Conservation (phyloP, 306 rosid species). For the Acmispon strigosus region DNA sequence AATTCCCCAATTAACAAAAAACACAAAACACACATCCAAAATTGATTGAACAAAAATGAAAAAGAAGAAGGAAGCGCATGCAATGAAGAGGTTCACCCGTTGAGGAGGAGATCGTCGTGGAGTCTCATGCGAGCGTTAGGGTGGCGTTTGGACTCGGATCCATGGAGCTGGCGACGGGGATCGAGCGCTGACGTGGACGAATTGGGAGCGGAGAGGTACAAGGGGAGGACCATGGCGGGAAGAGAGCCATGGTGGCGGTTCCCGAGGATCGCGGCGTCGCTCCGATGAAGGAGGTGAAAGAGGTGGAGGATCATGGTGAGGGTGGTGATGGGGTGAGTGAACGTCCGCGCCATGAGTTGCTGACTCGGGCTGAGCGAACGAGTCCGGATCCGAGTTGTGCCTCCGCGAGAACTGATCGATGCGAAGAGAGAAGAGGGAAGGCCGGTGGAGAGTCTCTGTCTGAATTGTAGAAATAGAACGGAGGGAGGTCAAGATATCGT, state of each 20-base stretch:
- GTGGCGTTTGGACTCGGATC: conserved; percentile 45
- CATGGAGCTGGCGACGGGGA: conserved; percentile 60
- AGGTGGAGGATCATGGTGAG: conserved; percentile 12
- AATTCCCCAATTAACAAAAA: background rate
- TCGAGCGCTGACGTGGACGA: conserved; percentile 28
- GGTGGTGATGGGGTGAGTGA: conserved; percentile 18
- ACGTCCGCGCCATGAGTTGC: conserved; percentile 40
- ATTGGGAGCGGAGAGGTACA: conserved; percentile 51
- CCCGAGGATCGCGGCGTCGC: conserved; percentile 24
- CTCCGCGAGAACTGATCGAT: conserved; percentile 12
- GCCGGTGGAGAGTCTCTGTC: background rate
- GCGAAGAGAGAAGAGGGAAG: background rate
- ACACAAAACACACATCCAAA: background rate
- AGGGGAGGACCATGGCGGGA: conserved; percentile 68
- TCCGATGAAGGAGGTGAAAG: background rate
- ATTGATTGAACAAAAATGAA: background rate
- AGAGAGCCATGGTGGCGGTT: conserved; percentile 30
- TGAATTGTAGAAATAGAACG: background rate
- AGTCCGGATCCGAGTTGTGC: conserved; percentile 21
- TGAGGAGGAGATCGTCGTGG: conserved; percentile 83
- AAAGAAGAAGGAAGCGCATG: background rate
- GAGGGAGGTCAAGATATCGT: background rate
- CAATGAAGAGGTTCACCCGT: conserved; percentile 45
- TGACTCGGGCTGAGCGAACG: conserved; percentile 23
- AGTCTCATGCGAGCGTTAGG: conserved; percentile 91